A percentile compares a stretch with the other conserved stretches of the same genome.
phyloP scores from a whole-genome alignment of 495 filamentous ascomycete species.

The Penicillium salamii region DNA sequence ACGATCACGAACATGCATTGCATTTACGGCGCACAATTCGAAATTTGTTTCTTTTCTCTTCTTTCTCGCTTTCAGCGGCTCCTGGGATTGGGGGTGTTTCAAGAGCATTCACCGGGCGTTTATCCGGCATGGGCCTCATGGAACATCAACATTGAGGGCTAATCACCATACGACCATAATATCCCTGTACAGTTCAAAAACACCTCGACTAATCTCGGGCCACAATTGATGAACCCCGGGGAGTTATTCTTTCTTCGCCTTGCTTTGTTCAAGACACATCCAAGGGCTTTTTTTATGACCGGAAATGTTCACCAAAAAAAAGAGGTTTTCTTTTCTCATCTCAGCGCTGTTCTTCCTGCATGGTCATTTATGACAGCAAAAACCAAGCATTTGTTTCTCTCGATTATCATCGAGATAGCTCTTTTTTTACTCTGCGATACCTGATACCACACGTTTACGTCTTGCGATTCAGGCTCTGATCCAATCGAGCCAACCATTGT shows the following conservation, averaged over 20 bases:
- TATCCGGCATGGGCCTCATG: conserved; percentile 16
- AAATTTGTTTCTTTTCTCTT: conserved; percentile 25
- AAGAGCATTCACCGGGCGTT: conserved; percentile 22
- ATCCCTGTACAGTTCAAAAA: conserved; percentile 43
- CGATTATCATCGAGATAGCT: conserved; percentile 14
- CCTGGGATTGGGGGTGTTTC: conserved; percentile 13
- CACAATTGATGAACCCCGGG: conserved; percentile 13
- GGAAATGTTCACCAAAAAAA: conserved; percentile 14
- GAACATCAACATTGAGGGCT: conserved; percentile 6
- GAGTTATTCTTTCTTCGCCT: no score
- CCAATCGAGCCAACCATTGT: conserved; percentile 15
- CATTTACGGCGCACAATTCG: conserved; percentile 43
- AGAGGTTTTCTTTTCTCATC: conserved; percentile 6
- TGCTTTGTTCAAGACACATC: conserved; percentile 7
- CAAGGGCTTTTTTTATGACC: conserved; percentile 4
- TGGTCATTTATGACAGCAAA: conserved; percentile 8
- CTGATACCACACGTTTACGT: conserved; percentile 34
- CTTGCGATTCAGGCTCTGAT: conserved; percentile 5
- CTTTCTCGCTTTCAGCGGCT: conserved; percentile 15
- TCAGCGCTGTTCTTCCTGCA: conserved; percentile 9
- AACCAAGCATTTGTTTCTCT: conserved; percentile 14
- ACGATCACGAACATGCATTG: conserved; percentile 48
- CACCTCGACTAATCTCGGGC: conserved; percentile 20
- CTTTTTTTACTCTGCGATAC: conserved; percentile 30
- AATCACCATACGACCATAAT: conserved; percentile 34